Evolutionary conservation across 2,329 filamentous ascomycete genomes (phyloP).

Genomic region (Alternaria longipes): DNA sequence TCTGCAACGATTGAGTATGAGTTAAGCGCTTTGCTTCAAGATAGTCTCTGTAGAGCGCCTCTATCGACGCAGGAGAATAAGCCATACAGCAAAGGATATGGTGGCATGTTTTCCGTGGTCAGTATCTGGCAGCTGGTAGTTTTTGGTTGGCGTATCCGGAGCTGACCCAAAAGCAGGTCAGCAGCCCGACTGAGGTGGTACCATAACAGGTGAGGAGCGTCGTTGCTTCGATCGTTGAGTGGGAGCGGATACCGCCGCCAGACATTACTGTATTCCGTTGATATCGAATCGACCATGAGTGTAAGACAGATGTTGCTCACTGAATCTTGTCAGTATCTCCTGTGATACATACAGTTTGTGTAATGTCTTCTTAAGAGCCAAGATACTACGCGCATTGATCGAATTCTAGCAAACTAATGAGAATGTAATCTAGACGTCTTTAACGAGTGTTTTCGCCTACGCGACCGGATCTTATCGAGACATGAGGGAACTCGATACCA

Average conservation of each 20-base stretch:
- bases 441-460: neutral
- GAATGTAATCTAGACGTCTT: neutral
- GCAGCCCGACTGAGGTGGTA: neutral
- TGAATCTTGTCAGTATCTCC: neutral
- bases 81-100: neutral
- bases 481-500: neutral
- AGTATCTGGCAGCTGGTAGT: neutral
- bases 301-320: neutral
- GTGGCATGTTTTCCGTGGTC: neutral
- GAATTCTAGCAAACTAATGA: neutral
- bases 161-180: neutral
- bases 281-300: neutral
- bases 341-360: accelerated
- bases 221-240: neutral
- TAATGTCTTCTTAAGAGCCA: neutral
- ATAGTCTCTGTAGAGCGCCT: neutral
- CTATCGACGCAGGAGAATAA: neutral
- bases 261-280: neutral
- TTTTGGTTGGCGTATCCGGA: neutral
- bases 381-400: neutral
- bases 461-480: neutral
- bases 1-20: neutral
- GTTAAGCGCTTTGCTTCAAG: neutral
- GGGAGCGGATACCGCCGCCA: neutral
- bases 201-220: neutral